Conservation (phyloP, 1,284 basidiomycete species). For the Microbotryomycetes sp. region DNA sequence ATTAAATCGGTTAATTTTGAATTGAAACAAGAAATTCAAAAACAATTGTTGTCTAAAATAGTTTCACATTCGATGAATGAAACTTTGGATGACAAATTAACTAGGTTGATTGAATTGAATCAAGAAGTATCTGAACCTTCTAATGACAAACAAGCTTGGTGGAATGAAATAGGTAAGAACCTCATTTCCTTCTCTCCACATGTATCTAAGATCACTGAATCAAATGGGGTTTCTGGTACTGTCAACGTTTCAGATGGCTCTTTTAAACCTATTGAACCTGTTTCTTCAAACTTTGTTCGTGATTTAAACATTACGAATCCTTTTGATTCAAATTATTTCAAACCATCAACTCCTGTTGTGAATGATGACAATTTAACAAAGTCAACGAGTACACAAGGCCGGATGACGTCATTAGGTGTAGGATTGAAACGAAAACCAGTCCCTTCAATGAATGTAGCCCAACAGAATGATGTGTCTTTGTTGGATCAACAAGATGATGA, state of each 20-base stretch:
- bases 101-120: slow-evolving; percentile 35
- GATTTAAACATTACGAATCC: not conserved
- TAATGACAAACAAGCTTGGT: slow-evolving; percentile 65
- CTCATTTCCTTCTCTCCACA: not conserved
- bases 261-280: slow-evolving; percentile 3
- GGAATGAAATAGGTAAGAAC: slow-evolving; percentile 60
- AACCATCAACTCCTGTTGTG: too few species aligned
- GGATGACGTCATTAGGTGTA: too few species aligned
- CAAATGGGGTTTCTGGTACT: too few species aligned
- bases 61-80: slow-evolving; percentile 42
- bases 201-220: too few species aligned
- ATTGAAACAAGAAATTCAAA: slow-evolving; percentile 64
- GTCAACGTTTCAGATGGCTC: slow-evolving; percentile 16
- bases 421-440: too few species aligned
- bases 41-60: slow-evolving; percentile 46
- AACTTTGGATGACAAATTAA: slow-evolving; percentile 15
- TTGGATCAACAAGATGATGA: too few species aligned
- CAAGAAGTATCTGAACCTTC: slow-evolving; percentile 75
- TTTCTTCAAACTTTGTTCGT: not conserved
- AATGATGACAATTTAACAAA: too few species aligned
- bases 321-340: not conserved
- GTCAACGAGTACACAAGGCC: too few species aligned
- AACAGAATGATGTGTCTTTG: too few species aligned
- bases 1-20: slow-evolving; percentile 70
- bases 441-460: too few species aligned